Evolutionary conservation across 306 rosid species (phyloP).

Genomic region (Lagenaria siceraria): DNA sequence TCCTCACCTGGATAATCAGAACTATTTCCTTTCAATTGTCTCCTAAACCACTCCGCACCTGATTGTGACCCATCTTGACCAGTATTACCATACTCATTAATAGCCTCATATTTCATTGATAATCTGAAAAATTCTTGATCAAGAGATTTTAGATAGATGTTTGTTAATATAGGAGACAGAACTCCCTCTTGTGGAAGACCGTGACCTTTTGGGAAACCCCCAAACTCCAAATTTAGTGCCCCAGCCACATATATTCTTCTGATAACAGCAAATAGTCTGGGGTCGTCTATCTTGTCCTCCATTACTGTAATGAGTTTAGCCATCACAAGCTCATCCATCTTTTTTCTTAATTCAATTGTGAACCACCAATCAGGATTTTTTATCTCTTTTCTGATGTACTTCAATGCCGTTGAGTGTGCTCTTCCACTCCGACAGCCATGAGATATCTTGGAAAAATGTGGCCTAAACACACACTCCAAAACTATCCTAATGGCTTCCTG

Average conservation of each 20-base stretch:
- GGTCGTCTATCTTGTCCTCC: slow-evolving; percentile 76
- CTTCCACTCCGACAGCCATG: slow-evolving; percentile 88
- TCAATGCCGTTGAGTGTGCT: slow-evolving; percentile 55
- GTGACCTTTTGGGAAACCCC: slow-evolving; percentile 84
- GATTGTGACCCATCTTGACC: slow-evolving; percentile 34
- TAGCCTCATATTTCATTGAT: slow-evolving; percentile 75
- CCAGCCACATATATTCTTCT: slow-evolving; percentile 51
- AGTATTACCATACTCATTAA: slow-evolving; percentile 10
- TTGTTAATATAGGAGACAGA: slow-evolving; percentile 70
- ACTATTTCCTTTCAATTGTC: slow-evolving; percentile 38
- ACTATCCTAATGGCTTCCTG: slow-evolving; percentile 78
- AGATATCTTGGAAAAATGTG: slow-evolving; percentile 68
- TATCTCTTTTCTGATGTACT: slow-evolving; percentile 56
- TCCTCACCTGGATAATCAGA: slow-evolving; percentile 18
- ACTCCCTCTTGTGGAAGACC: slow-evolving; percentile 91
- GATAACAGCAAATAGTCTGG: slow-evolving; percentile 31
- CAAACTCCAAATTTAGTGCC: slow-evolving; percentile 76
- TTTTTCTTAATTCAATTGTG: slow-evolving; percentile 41
- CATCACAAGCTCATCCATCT: slow-evolving; percentile 41
- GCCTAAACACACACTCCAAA: slow-evolving; percentile 68
- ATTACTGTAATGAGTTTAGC: slow-evolving; percentile 36
- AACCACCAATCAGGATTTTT: slow-evolving; percentile 75
- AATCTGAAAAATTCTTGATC: slow-evolving; percentile 72
- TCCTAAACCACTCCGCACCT: slow-evolving; percentile 75
- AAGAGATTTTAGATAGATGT: slow-evolving; percentile 69